Evolutionary conservation across 1,139 yeast genomes (phyloP).

Genomic region (Zhuliangozyma parablackwelliae): DNA sequence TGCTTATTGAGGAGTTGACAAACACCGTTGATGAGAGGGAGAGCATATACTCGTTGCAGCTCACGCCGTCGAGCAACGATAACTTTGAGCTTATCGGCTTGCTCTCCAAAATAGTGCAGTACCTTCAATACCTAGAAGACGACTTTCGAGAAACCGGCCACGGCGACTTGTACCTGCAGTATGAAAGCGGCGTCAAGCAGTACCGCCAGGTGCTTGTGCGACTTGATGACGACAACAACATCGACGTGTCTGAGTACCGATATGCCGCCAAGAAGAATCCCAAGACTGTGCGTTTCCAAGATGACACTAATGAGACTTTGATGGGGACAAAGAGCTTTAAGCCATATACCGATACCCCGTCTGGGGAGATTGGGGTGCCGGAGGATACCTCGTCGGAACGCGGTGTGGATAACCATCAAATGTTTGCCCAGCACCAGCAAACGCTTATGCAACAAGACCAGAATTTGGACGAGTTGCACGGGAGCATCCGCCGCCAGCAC

Average conservation of each 20-base stretch:
- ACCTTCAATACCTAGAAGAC: slow-evolving; percentile 27
- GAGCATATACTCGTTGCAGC: slow-evolving; percentile 38
- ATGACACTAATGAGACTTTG: slow-evolving; percentile 23
- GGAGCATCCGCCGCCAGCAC: slow-evolving; percentile 61
- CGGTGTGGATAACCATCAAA: slow-evolving; percentile 37
- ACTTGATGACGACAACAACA: slow-evolving; percentile 23
- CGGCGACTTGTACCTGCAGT: slow-evolving; percentile 9
- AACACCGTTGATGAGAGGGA: slow-evolving; percentile 48
- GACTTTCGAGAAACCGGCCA: slow-evolving; percentile 21
- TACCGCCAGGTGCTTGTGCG: slow-evolving; percentile 20
- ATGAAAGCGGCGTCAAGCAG: slow-evolving; percentile 13
- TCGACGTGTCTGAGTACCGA: slow-evolving; percentile 35
- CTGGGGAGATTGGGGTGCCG: slow-evolving; percentile 9
- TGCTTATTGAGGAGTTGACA: slow-evolving; percentile 32
- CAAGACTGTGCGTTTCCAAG: slow-evolving; percentile 55
- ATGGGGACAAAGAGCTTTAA: slow-evolving; percentile 21
- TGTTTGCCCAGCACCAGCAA: slow-evolving; percentile 69
- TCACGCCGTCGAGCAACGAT: slow-evolving; percentile 51
- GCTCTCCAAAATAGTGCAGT: slow-evolving; percentile 31
- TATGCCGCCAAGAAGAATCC: slow-evolving; percentile 14
- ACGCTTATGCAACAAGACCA: slow-evolving; percentile 59
- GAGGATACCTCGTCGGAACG: not conserved
- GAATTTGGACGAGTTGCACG: slow-evolving; percentile 53
- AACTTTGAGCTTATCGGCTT: slow-evolving; percentile 47
- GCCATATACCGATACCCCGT: slow-evolving; percentile 46